phyloP scores from a whole-genome alignment of 2,329 filamentous ascomycete species.

The Nothopassalora personata region DNA sequence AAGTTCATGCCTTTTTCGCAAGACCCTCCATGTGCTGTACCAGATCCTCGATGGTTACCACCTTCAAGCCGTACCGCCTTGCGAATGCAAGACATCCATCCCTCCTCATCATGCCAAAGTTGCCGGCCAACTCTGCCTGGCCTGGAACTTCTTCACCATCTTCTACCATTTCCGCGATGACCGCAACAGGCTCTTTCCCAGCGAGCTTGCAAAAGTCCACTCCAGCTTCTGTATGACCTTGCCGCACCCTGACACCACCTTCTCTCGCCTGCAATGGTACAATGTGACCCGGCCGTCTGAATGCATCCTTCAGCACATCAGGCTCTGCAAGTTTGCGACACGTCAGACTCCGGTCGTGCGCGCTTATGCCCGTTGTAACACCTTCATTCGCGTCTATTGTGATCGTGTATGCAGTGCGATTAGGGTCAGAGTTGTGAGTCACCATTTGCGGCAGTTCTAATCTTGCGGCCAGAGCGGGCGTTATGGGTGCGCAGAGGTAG shows the following conservation, averaged over 20 bases:
- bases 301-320: slow-evolving; percentile 50
- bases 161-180: slow-evolving; percentile 88
- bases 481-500: slow-evolving; percentile 83
- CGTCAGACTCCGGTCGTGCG: slow-evolving; percentile 77
- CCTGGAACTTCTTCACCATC: slow-evolving; percentile 71
- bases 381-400: slow-evolving; percentile 72
- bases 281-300: slow-evolving; percentile 84
- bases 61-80: slow-evolving; percentile 78
- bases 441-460: slow-evolving; percentile 92
- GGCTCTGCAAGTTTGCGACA: slow-evolving; percentile 72
- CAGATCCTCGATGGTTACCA: slow-evolving; percentile 92
- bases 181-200: slow-evolving; percentile 69
- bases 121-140: slow-evolving; percentile 57
- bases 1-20: slow-evolving; percentile 9
- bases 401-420: slow-evolving; percentile 88
- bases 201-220: slow-evolving; percentile 84
- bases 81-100: slow-evolving; percentile 88
- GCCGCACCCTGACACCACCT: slow-evolving; percentile 73
- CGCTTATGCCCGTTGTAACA: slow-evolving; percentile 84
- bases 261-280: slow-evolving; percentile 73
- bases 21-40: slow-evolving; percentile 63
- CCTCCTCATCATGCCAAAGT: slow-evolving; percentile 81
- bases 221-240: slow-evolving; percentile 89
- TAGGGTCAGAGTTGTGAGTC: slow-evolving; percentile 65
- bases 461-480: slow-evolving; percentile 59